These are phyloP conservation scores for Hymenoscyphus fructigenus DNA, from an alignment of 2,329 filamentous ascomycete species.

Conservation along the genomic window DNA sequence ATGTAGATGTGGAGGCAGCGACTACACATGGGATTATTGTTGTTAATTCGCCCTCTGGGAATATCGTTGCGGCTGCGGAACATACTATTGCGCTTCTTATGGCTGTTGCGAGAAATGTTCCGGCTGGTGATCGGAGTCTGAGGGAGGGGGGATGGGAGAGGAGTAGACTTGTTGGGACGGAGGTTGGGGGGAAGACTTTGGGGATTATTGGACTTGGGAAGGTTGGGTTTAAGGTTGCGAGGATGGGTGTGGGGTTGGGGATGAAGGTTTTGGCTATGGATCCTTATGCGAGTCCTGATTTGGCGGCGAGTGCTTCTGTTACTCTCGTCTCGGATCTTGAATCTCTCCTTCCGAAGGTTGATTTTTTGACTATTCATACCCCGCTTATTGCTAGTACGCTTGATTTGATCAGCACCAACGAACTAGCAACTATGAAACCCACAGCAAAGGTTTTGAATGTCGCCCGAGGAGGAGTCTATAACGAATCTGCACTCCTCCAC, in stretches of 20 bases:
- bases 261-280: constrained; percentile 76
- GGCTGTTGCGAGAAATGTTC: constrained; percentile 71
- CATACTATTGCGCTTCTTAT: constrained; percentile 75
- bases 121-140: constrained; percentile 65
- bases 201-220: constrained; percentile 80
- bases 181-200: constrained; percentile 74
- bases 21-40: constrained; percentile 75
- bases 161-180: constrained; percentile 70
- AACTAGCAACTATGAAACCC: constrained; percentile 70
- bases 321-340: constrained; percentile 56
- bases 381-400: constrained; percentile 75
- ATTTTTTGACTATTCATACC: constrained; percentile 81
- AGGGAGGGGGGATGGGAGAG: constrained; percentile 76
- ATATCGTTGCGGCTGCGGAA: constrained; percentile 78
- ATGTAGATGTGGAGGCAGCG: constrained; percentile 73
- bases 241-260: constrained; percentile 74
- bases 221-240: constrained; percentile 76
- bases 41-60: constrained; percentile 76
- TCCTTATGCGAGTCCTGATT: constrained; percentile 72
- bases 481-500: constrained; percentile 69
- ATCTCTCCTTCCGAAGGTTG: constrained; percentile 63
- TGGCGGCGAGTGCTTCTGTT: constrained; percentile 68
- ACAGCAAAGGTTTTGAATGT: constrained; percentile 77
- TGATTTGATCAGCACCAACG: constrained; percentile 66
- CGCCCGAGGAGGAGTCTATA: constrained; percentile 76